Base-by-base conservation (phyloP, 306 rosid species). In the Cucurbita argyrosperma region DNA sequence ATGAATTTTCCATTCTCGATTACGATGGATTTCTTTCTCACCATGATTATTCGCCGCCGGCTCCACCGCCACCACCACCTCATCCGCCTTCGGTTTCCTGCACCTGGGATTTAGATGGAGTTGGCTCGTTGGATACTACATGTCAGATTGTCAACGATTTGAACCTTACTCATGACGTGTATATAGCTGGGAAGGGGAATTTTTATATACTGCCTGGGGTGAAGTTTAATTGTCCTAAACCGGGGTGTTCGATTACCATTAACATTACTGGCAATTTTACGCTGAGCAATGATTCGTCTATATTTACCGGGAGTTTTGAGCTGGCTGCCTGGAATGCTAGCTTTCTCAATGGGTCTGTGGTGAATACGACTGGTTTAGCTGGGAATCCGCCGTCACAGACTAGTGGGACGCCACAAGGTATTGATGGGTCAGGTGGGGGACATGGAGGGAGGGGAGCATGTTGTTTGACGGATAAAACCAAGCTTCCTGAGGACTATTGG, bases 41-140 rank as follows among this genome's bases (percentile, higher is more conserved):
- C 42, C 99, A 91, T 78, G 99, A 95, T 60, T 95, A 95, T 84
- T 88, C 99, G 45, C 99, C 99, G 5, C 99, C 99, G 30, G 87
- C 99, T 42, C 99, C 99, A 5, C 99, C 99, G 0, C 99, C 97
- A 0, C 99, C 99, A 3, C 99, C 99, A 52, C 99, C 99, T 11
- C 97, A 76, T 61, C 96, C 97, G 30, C 99, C 99, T 52, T 88
- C 96, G 43, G 96, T 87, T 55, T 95, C 99, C 0, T 95, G 99
- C 80, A 77, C 78, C 56, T 88, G 85, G 75, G 99, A 95, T 88
- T 95, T 91, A 45, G 91, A 85, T 5, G 99, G 99, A 12, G 80
- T 88, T 10, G 99, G 99, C 43, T 81, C 96, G 30, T 82, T 95
- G 77, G 99, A 95, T 84, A 75, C 91, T 63, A 85, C 97, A 76